phyloP scores from a whole-genome alignment of 306 rosid species.

The Acacia acuminata region DNA sequence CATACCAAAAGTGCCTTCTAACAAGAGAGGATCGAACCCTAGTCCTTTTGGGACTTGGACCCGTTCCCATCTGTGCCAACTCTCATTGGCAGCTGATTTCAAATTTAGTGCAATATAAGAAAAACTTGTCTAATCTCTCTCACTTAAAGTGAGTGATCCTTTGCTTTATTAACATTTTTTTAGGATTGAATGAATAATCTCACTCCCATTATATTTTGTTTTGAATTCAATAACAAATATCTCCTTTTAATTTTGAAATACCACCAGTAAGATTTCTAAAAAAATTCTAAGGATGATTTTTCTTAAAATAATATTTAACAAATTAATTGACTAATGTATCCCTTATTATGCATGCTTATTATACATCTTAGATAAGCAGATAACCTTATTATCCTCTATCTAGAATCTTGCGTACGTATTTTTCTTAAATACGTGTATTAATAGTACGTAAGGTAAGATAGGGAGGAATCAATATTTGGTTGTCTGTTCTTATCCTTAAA shows the following conservation, averaged over 20 bases:
- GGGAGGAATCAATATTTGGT: background rate
- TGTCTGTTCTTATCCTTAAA: background rate
- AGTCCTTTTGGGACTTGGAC: too few relatives aligned
- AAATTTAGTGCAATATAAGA: too few relatives aligned
- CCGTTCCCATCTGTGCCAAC: too few relatives aligned
- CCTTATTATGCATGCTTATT: too few relatives aligned
- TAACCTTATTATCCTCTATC: background rate
- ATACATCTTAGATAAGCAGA: background rate
- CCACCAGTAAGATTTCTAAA: background rate
- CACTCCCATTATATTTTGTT: too few relatives aligned
- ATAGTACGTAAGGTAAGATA: background rate
- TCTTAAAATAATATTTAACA: too few relatives aligned
- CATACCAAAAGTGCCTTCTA: too few relatives aligned
- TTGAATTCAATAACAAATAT: background rate
- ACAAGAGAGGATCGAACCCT: too few relatives aligned
- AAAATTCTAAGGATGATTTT: background rate
- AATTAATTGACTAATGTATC: too few relatives aligned
- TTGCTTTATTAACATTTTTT: too few relatives aligned
- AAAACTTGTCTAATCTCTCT: background rate
- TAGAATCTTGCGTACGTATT: background rate
- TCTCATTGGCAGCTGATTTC: background rate
- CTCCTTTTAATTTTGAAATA: background rate
- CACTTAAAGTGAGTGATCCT: background rate
- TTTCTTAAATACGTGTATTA: background rate
- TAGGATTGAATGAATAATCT: background rate